A percentile compares a stretch with the other conserved stretches of the same genome.
Conservation (phyloP, 2,329 filamentous ascomycete species). For the Thielaviopsis musarum region DNA sequence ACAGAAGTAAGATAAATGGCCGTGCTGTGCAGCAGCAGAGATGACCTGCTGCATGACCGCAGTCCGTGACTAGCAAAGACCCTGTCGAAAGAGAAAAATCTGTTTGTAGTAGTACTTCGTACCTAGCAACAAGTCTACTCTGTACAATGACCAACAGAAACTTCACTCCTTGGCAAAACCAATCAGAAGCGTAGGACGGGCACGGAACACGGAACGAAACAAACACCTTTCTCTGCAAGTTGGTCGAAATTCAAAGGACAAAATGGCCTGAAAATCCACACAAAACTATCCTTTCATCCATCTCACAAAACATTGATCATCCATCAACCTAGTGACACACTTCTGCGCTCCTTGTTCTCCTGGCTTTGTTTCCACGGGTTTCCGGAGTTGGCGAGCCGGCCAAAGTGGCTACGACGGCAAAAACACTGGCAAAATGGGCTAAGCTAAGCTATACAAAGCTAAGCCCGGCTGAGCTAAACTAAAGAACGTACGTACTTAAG, state of each 20-base stretch:
- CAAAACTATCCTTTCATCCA: too few species aligned
- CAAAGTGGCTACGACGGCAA: not conserved
- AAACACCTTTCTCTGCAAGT: not conserved
- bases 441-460: not conserved
- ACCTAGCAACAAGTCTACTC: too few species aligned
- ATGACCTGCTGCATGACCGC: not conserved
- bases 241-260: not conserved
- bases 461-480: not conserved
- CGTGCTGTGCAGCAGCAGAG: not conserved
- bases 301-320: not conserved
- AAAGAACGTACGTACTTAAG: not conserved
- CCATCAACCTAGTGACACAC: not conserved
- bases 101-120: too few species aligned
- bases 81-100: not conserved
- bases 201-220: not conserved
- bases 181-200: not conserved
- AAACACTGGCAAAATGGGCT: not conserved
- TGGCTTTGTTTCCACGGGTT: not conserved
- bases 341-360: not conserved
- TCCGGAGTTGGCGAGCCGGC: not conserved
- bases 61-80: not conserved
- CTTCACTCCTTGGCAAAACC: too few species aligned
- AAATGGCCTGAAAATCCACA: not conserved
- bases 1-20: not conserved
- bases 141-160: too few species aligned